Conservation (phyloP, 2,329 filamentous ascomycete species). For the Echinosphaeria canescens region DNA sequence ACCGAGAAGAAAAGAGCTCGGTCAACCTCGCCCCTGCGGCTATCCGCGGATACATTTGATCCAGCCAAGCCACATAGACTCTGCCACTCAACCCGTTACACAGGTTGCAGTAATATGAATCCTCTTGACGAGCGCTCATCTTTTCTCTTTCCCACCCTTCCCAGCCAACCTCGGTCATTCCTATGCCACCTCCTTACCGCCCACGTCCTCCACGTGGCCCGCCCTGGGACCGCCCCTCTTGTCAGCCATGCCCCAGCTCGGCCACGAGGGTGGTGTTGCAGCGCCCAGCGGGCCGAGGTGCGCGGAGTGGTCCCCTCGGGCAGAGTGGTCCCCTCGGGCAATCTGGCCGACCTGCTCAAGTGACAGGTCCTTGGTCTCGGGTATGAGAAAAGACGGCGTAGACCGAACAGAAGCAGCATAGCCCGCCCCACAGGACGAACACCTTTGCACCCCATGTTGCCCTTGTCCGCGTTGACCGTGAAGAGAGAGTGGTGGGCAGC, state of each 20-base stretch:
- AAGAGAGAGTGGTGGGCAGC: slow-evolving; percentile 58
- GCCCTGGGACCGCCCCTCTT: slow-evolving; percentile 1
- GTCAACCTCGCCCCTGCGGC: too few relatives aligned
- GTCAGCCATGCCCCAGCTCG: too few relatives aligned
- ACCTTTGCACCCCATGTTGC: slow-evolving; percentile 1
- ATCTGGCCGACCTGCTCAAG: slow-evolving; percentile 6
- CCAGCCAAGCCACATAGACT: too few relatives aligned
- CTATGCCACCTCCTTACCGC: too few relatives aligned
- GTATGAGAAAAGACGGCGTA: slow-evolving; percentile 4
- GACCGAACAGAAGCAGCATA: slow-evolving; percentile 2
- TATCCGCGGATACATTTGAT: too few relatives aligned
- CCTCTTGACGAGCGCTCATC: too few relatives aligned
- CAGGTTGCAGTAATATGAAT: too few relatives aligned
- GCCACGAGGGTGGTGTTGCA: slow-evolving; percentile 45
- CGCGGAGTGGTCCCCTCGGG: slow-evolving; percentile 68
- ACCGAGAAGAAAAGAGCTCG: too few relatives aligned
- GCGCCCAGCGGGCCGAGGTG: slow-evolving; percentile 57
- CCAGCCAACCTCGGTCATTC: too few relatives aligned
- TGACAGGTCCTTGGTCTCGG: slow-evolving; percentile 5
- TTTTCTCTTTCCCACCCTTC: too few relatives aligned
- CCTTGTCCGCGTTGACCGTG: slow-evolving; percentile 42
- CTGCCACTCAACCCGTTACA: too few relatives aligned
- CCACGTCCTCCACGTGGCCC: slow-evolving; percentile 1
- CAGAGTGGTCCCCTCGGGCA: too few relatives aligned
- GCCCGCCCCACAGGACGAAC: slow-evolving; percentile 4